Conservation (phyloP, 208 protist species). For the Acanthamoeba healyi region DNA sequence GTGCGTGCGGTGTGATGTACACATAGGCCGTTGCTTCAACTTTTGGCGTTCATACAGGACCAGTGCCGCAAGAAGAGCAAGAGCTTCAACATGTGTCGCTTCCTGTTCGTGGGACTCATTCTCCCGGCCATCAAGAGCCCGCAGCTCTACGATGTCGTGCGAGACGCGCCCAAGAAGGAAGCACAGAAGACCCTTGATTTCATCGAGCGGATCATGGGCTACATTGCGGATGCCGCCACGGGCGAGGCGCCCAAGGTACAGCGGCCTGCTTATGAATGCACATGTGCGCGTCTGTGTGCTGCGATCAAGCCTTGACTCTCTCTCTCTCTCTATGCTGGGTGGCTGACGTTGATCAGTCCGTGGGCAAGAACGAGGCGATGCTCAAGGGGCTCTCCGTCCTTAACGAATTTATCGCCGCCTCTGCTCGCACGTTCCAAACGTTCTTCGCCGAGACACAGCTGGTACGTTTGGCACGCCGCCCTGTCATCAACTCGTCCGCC, state of each 20-base stretch:
- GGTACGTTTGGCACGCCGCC: not conserved
- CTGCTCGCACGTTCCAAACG: not conserved
- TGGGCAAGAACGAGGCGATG: conserved; percentile 3
- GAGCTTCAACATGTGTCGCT: not conserved
- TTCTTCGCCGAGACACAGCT: conserved; percentile 33
- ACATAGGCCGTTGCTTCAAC: not conserved
- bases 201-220: not conserved
- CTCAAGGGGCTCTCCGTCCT: not conserved
- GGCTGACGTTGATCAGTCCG: too few species aligned
- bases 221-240: conserved; percentile 9
- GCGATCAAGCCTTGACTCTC: too few species aligned
- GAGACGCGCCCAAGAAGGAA: conserved; percentile 31
- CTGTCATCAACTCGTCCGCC: not conserved
- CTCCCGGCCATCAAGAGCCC: not conserved
- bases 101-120: not conserved
- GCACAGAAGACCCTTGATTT: not conserved
- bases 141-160: not conserved
- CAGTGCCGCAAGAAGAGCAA: not conserved
- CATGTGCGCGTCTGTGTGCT: too few species aligned
- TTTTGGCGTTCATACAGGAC: not conserved
- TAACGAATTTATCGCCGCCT: conserved; percentile 16
- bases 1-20: not conserved
- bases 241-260: conserved; percentile 25
- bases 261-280: too few species aligned
- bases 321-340: too few species aligned